Evolutionary conservation across 495 filamentous ascomycete species (phyloP).

Genomic region (Hypoxylon crocopeplum): DNA sequence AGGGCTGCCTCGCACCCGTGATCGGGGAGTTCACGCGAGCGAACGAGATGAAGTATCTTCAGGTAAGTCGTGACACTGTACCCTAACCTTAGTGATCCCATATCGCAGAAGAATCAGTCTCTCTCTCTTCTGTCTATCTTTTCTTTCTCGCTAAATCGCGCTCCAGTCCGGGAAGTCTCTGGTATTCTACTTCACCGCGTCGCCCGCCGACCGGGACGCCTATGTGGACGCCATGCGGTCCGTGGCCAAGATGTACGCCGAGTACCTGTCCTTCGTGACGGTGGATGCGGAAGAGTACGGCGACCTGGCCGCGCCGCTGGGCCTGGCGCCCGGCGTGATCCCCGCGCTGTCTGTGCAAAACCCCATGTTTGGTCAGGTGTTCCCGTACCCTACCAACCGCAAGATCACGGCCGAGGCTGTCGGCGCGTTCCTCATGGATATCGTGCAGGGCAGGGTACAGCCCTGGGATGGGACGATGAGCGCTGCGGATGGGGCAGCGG

Average conservation of each 20-base stretch:
- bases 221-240: slow-evolving; percentile 46
- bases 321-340: slow-evolving; percentile 34
- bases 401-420: slow-evolving; percentile 44
- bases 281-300: slow-evolving; percentile 55
- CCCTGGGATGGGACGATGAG: slow-evolving; percentile 43
- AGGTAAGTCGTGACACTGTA: slow-evolving; percentile 35
- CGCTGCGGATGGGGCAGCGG: background rate
- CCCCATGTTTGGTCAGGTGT: slow-evolving; percentile 50
- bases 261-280: slow-evolving; percentile 56
- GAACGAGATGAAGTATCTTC: slow-evolving; percentile 51
- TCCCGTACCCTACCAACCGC: slow-evolving; percentile 42
- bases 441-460: slow-evolving; percentile 49
- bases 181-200: slow-evolving; percentile 51
- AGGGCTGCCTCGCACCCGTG: slow-evolving; percentile 42
- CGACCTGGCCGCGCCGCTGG: slow-evolving; percentile 50
- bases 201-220: slow-evolving; percentile 30
- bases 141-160: background rate
- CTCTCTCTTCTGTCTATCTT: background rate
- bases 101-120: too few relatives aligned
- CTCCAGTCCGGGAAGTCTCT: slow-evolving; percentile 53
- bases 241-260: slow-evolving; percentile 55
- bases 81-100: too few relatives aligned
- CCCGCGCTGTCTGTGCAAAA: slow-evolving; percentile 53
- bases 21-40: slow-evolving; percentile 54
- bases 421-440: slow-evolving; percentile 53